Evolutionary conservation across 148 eudicot genomes (phyloP).

Genomic region (Camellia granthamiana): DNA sequence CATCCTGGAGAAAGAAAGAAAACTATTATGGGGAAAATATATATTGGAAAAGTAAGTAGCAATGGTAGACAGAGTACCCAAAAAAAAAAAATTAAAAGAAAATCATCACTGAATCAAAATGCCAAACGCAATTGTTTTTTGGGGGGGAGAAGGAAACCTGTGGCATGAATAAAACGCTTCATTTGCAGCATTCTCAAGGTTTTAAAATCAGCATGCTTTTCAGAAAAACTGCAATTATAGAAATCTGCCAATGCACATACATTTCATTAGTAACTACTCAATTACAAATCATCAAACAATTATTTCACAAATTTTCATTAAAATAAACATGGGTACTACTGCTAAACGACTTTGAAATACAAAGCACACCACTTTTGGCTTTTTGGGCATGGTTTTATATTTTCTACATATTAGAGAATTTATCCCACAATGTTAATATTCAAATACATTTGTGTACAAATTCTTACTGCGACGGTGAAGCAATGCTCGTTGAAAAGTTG

Average conservation of each 20-base stretch:
- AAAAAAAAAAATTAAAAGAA: background rate
- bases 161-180: slow-evolving; percentile 62
- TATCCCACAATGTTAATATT: no score
- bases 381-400: background rate
- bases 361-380: background rate
- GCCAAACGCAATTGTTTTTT: background rate
- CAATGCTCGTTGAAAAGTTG: slow-evolving; percentile 8
- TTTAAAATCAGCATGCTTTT: slow-evolving; percentile 25
- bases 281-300: background rate
- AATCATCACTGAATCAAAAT: background rate
- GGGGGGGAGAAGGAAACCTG: slow-evolving; percentile 41
- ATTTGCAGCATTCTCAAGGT: slow-evolving; percentile 18
- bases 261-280: slow-evolving; percentile 3
- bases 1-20: slow-evolving; percentile 43
- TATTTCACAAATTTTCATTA: background rate
- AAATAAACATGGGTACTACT: background rate
- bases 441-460: background rate
- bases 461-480: slow-evolving; percentile 21
- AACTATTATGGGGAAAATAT: slow-evolving; percentile 3
- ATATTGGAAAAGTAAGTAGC: background rate
- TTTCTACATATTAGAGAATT: background rate
- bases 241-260: slow-evolving; percentile 22
- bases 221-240: slow-evolving; percentile 17
- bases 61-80: background rate
- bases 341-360: background rate